phyloP scores from a whole-genome alignment of 164 flowering plant genomes.

The Chimonanthus salicifolius region DNA sequence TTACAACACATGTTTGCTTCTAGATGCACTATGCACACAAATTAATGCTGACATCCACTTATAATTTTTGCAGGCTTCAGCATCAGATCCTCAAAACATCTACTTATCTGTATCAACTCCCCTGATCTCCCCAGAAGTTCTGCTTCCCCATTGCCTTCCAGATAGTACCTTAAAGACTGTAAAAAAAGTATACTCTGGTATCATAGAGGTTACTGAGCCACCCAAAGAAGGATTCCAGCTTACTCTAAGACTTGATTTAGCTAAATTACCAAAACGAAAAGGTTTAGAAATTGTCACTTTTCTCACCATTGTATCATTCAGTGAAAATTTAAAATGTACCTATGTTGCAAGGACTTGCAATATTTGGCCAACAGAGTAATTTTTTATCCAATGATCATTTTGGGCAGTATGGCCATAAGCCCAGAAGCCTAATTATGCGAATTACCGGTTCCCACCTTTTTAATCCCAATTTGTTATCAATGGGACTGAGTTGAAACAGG shows the following conservation, averaged over 20 bases:
- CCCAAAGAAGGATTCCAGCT: constrained; percentile 66
- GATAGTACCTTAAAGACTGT: constrained; percentile 32
- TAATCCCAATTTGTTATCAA: too few relatives aligned
- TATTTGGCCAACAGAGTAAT: neutral
- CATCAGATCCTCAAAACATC: constrained; percentile 41
- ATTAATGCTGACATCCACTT: neutral
- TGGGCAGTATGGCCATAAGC: neutral
- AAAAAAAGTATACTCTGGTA: constrained; percentile 33
- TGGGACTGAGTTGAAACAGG: too few relatives aligned
- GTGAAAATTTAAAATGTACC: neutral
- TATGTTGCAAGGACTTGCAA: neutral
- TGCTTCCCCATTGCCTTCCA: constrained; percentile 29
- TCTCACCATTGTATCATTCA: neutral
- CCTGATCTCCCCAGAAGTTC: constrained; percentile 35
- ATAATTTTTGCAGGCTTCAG: constrained; percentile 41
- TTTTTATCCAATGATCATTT: too few relatives aligned
- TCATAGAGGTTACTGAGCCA: constrained; percentile 53
- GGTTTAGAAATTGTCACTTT: constrained; percentile 29
- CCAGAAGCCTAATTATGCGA: neutral
- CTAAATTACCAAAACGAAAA: constrained; percentile 48
- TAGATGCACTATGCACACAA: neutral
- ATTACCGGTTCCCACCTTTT: neutral
- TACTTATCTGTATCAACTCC: constrained; percentile 72
- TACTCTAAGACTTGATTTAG: constrained; percentile 50
- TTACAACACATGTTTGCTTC: neutral